Conservation (phyloP, 2,329 filamentous ascomycete species). For the Beauveria sp. region DNA sequence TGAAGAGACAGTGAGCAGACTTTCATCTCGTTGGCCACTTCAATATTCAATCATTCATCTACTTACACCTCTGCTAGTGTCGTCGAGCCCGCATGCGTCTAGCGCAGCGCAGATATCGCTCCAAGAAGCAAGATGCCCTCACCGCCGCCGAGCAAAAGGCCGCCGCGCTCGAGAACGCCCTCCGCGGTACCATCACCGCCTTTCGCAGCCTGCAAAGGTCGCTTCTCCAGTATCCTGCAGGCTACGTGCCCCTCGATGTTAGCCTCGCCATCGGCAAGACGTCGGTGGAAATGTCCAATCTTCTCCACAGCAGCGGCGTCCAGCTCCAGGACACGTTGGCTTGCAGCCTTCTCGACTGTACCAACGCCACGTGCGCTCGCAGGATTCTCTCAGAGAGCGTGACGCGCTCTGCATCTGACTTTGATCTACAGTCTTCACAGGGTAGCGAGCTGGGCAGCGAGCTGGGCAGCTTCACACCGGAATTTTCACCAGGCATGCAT, state of each 20-base stretch:
- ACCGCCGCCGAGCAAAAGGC: constrained; percentile 10
- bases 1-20: constrained; percentile 4
- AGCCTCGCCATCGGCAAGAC: constrained; percentile 2
- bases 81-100: constrained; percentile 7
- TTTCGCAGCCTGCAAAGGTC: constrained; percentile 7
- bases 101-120: constrained; percentile 9
- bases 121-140: constrained; percentile 10
- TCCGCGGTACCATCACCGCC: constrained; percentile 7
- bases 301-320: constrained; percentile 9
- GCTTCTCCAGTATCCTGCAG: background rate
- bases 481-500: background rate
- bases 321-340: constrained; percentile 8
- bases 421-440: background rate
- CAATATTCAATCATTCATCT: background rate
- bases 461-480: constrained; percentile 1
- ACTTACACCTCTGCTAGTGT: background rate
- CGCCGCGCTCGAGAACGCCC: background rate
- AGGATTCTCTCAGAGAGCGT: background rate
- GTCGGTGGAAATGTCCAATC: constrained; percentile 5
- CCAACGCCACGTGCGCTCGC: background rate
- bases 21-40: background rate
- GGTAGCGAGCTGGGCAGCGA: background rate
- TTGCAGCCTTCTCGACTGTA: constrained; percentile 5
- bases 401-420: background rate
- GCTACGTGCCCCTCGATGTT: background rate